phyloP scores from a whole-genome alignment of 768 basidiomycete species.

The Lentinula edodes region DNA sequence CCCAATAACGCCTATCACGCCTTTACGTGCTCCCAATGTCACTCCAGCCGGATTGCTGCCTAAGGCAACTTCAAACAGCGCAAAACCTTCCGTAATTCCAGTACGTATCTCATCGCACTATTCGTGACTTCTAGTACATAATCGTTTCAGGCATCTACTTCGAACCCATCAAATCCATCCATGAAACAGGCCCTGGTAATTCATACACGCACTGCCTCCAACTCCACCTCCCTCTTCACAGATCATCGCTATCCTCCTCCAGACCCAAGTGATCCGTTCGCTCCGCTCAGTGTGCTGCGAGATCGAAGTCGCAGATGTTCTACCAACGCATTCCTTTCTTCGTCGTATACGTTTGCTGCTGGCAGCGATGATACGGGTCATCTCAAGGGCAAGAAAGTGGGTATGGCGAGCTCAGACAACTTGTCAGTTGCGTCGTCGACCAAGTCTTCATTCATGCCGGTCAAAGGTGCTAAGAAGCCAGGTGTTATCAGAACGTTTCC shows the following conservation, averaged over 20 bases:
- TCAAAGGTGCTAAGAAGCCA: slow-evolving; percentile 18
- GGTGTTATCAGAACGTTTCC: not conserved
- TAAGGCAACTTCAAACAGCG: not conserved
- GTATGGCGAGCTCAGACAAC: not conserved
- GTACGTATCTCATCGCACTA: not conserved
- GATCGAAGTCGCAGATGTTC: slow-evolving; percentile 29
- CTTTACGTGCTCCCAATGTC: not conserved
- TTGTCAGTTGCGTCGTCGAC: not conserved
- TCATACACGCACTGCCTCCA: not conserved
- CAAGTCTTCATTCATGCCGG: not conserved
- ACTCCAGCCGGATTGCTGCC: not conserved
- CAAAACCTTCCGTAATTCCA: not conserved
- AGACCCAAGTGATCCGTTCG: slow-evolving; percentile 68
- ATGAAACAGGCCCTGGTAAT: not conserved
- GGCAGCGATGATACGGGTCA: slow-evolving; percentile 4
- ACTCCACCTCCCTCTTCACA: not conserved
- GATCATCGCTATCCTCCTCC: slow-evolving; percentile 51
- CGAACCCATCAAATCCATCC: not conserved
- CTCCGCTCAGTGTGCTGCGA: slow-evolving; percentile 60
- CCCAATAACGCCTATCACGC: slow-evolving; percentile 20
- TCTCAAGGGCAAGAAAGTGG: not conserved
- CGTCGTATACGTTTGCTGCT: slow-evolving; percentile 5
- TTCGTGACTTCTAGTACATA: not conserved
- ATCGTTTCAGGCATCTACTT: not conserved
- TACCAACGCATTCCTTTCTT: not conserved